phyloP scores from a whole-genome alignment of 108 stramenopile genomes.

The Aurantiochytrium sp. region DNA sequence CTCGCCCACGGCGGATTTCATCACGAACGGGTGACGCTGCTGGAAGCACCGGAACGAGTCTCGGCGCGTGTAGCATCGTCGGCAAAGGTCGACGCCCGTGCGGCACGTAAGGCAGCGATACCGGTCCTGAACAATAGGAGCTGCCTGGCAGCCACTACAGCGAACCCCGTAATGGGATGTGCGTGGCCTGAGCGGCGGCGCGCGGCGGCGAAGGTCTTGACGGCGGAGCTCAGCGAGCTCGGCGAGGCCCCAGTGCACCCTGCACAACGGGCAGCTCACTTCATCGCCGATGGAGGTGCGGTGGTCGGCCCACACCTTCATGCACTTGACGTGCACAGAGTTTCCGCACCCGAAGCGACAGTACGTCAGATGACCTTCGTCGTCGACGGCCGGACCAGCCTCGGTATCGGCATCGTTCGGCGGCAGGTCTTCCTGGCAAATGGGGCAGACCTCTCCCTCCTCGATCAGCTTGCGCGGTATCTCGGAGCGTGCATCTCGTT shows the following conservation, averaged over 20 bases:
- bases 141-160: background rate
- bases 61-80: background rate
- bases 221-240: background rate
- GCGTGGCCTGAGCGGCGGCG: background rate
- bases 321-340: background rate
- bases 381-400: background rate
- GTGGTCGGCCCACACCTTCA: slow-evolving; percentile 25
- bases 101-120: background rate
- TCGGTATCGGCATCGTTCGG: background rate
- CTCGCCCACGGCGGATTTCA: background rate
- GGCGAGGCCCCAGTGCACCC: background rate
- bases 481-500: no score
- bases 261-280: background rate
- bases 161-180: background rate
- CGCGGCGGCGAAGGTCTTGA: background rate
- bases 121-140: background rate
- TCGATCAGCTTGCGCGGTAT: background rate
- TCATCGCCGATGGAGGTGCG: background rate
- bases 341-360: slow-evolving; percentile 15
- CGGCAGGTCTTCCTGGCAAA: slow-evolving; percentile 16
- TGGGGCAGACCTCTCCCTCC: slow-evolving; percentile 26
- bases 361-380: background rate
- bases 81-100: background rate
- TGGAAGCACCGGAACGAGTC: background rate
- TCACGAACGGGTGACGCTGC: background rate